phyloP scores from a whole-genome alignment of 1,284 basidiomycete species.

The Ceratobasidium sp. region DNA sequence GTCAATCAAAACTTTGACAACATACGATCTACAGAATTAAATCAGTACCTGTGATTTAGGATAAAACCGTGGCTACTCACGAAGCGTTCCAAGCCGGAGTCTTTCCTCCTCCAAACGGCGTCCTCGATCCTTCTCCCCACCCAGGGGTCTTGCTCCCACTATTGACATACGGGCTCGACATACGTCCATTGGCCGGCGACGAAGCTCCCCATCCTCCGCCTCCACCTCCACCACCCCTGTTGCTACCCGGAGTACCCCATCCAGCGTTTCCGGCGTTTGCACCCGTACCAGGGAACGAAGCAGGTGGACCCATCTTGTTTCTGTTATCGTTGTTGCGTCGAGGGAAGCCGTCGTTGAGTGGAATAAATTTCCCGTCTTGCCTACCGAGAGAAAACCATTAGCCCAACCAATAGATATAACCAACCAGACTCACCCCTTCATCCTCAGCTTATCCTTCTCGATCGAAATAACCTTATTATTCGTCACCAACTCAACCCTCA shows the following conservation, averaged over 20 bases:
- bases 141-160: slow-evolving; percentile 67
- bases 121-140: slow-evolving; percentile 69
- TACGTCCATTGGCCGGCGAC: slow-evolving; percentile 61
- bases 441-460: slow-evolving; percentile 82
- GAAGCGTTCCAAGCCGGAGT: slow-evolving; percentile 47
- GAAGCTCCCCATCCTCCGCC: slow-evolving; percentile 42
- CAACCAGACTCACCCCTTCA: slow-evolving; percentile 77
- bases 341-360: slow-evolving; percentile 59
- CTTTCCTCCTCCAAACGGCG: slow-evolving; percentile 65
- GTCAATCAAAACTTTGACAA: neutral
- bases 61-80: neutral
- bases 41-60: neutral
- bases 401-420: neutral
- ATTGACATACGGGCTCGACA: slow-evolving; percentile 75
- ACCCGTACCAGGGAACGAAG: slow-evolving; percentile 11
- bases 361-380: slow-evolving; percentile 68
- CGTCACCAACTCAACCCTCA: slow-evolving; percentile 92
- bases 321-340: slow-evolving; percentile 23
- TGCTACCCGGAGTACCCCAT: slow-evolving; percentile 47
- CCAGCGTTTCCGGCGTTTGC: slow-evolving; percentile 21
- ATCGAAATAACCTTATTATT: slow-evolving; percentile 92
- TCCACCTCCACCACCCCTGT: slow-evolving; percentile 49
- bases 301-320: slow-evolving; percentile 57
- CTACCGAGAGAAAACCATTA: slow-evolving; percentile 55
- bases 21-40: slow-evolving; percentile 26